Base-by-base conservation (phyloP, 2,329 filamentous ascomycete species). In the Catunica adiposa region DNA sequence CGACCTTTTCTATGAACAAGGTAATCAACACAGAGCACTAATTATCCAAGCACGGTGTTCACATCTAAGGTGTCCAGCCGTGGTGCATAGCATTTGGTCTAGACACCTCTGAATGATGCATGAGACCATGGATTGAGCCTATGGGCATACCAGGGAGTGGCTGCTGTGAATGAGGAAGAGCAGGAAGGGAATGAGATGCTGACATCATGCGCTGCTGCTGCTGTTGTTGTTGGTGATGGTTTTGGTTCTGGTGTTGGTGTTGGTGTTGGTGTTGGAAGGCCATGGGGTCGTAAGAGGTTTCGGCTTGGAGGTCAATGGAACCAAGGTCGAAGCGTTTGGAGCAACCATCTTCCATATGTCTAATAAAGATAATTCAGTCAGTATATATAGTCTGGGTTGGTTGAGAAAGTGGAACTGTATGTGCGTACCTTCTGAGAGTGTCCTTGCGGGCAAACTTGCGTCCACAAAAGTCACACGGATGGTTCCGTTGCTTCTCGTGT, bases 391-490 rank as follows among this genome's bases (percentile, higher is more conserved):
- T n/a, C 29, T 5, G 5, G 29, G 29, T 11, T 34, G 29, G 11
- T 5, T 34, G 29, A 34, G 17, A 22, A 1, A 44, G 9, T n/a
- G 40, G 15, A n/a, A 44, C 5, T 5, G 8, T 15, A 17, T 22
- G 40, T 11, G 9, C 74, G 68, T 69, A 87, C 86, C 87, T 83
- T 68, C 81, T 71, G n/a, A 92, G 72, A 1, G 86, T 92, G 63
- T 94, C 87, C 66, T 88, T 89, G 47, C 87, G 77, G 25, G 85
- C 82, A 70, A 94, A 94, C 44, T 76, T 73, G 55, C 79, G 75
- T 31, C 76, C 75, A 64, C 87, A 94, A 59, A 81, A 80, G 59
- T 80, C 75, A 64, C 87, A 94, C 58, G 73, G 73, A 66, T 82
- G 81, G 61, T 82, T 82, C 56, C 80, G 78, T 60, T 82, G 74